A percentile compares a stretch with the other conserved stretches of the same genome.
Evolutionary conservation across 2,329 filamentous ascomycete genomes (phyloP).

Genomic region (Colletotrichum sp.): DNA sequence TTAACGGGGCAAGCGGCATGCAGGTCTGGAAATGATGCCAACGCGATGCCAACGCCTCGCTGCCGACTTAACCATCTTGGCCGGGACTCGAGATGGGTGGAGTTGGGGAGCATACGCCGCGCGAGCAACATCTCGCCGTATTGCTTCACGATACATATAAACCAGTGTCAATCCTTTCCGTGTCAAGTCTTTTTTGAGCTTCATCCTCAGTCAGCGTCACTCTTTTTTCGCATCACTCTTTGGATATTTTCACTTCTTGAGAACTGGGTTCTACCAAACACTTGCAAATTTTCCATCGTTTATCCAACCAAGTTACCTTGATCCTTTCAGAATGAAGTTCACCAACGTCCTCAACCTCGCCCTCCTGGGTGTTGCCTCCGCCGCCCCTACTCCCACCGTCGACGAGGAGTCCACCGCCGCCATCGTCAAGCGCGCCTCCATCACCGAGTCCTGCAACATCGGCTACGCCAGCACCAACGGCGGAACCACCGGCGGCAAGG

Average conservation of each 20-base stretch:
- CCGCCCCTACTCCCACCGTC: constrained; percentile 34
- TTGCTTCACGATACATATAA: neutral
- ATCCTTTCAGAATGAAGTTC: constrained; percentile 32
- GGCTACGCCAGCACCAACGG: constrained; percentile 39
- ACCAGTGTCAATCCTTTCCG: neutral
- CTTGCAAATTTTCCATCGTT: neutral
- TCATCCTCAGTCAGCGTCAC: neutral
- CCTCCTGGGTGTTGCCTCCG: constrained; percentile 32
- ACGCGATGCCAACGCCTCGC: neutral
- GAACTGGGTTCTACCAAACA: constrained; percentile 2
- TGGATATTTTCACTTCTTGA: neutral
- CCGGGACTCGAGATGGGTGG: neutral
- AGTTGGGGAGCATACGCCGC: neutral
- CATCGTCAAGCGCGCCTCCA: constrained; percentile 37
- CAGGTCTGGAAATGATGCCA: constrained; percentile 3
- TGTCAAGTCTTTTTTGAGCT: neutral
- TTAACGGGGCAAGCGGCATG: neutral
- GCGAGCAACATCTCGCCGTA: neutral
- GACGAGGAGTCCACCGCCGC: constrained; percentile 28
- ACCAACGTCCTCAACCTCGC: constrained; percentile 29
- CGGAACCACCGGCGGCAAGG: constrained; percentile 55
- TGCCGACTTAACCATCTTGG: constrained; percentile 12
- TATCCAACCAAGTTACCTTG: neutral
- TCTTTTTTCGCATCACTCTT: neutral
- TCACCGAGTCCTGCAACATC: constrained; percentile 39